Base-by-base conservation (phyloP, 164 flowering plant genomes). In the Hamamelis virginiana region DNA sequence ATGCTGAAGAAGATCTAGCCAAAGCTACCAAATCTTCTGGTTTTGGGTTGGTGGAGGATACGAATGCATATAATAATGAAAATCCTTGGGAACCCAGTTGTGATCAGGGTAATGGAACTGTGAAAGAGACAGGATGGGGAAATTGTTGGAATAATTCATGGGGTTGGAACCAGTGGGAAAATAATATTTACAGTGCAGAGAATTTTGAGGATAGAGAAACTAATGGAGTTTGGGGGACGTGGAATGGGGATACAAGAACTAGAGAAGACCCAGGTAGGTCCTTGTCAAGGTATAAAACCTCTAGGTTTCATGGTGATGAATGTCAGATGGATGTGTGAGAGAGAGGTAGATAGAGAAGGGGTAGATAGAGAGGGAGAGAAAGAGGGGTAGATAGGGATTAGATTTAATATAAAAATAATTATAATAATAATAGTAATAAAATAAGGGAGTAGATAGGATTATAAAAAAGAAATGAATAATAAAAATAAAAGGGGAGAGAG, bases 241-340 rank as follows among this genome's bases (percentile, higher is more conserved):
- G 70, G 67, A 59, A 71, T 56, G 66, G 19, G 5, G 45, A 57
- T 56, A 19, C 28, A 19, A 23, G 61, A 45, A 76, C 55, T 44
- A 47, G 64, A 22, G 74, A 62, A 19, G 68, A 44, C 11, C 27
- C 21, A 13, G 65, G 76, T 53, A 21, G 28, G 53, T 14, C 74
- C n/a, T 45, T 69, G 52, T 74, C 81, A 48, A 60, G 77, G 70
- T 69, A 69, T 45, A 71, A 65, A 58, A 69, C 75, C 38, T 72
- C 86, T 33, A 69, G 77, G 45, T 78, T 75, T 59, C 76, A 69
- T 0, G 57, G 66, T 28, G 52, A 72, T 28, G 62, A 43, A 1
- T 26, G 64, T 8, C 78, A 33, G 23, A 57, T n/a, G n/a, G n/a
- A n/a, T n/a, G n/a, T n/a, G n/a, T n/a, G n/a, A n/a, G n/a, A n/a